Conservation (phyloP, 306 rosid species). For the Carpinus fangiana region DNA sequence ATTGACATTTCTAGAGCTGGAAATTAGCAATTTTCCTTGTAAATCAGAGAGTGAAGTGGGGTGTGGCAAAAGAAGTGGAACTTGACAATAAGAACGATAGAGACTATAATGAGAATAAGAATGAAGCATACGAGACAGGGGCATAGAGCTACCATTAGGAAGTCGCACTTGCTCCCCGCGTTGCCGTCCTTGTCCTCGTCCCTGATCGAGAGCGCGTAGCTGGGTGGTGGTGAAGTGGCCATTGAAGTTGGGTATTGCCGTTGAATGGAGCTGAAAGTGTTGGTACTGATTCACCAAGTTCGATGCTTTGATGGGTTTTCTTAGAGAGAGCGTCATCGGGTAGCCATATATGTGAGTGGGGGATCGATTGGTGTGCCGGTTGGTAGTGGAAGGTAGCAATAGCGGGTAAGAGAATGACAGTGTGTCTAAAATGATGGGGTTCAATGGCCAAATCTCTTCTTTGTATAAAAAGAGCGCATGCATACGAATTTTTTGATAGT, state of each 20-base stretch:
- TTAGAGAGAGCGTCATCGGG: conserved; percentile 52
- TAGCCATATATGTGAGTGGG: conserved; percentile 43
- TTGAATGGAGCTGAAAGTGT: conserved; percentile 7
- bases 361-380: not conserved
- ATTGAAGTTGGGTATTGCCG: conserved; percentile 22
- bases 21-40: conserved; percentile 55
- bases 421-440: too few relatives aligned
- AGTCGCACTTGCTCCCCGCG: conserved; percentile 49
- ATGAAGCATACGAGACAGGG: conserved; percentile 85
- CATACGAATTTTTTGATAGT: too few relatives aligned
- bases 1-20: conserved; percentile 14
- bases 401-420: not conserved
- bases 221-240: conserved; percentile 45
- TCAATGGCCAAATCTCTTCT: too few relatives aligned
- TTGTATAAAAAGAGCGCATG: too few relatives aligned
- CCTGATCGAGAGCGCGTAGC: conserved; percentile 49
- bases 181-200: conserved; percentile 42
- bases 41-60: conserved; percentile 60
- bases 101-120: conserved; percentile 50
- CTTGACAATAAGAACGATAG: conserved; percentile 64
- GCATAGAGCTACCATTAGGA: conserved; percentile 72
- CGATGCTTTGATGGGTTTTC: conserved; percentile 33
- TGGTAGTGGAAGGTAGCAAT: not conserved
- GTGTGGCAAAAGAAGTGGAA: conserved; percentile 83
- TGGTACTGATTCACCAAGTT: conserved; percentile 7